A percentile compares a stretch with the other conserved stretches of the same genome.
Conservation (phyloP, 495 filamentous ascomycete genomes). For the Lineolata rhizophorae region DNA sequence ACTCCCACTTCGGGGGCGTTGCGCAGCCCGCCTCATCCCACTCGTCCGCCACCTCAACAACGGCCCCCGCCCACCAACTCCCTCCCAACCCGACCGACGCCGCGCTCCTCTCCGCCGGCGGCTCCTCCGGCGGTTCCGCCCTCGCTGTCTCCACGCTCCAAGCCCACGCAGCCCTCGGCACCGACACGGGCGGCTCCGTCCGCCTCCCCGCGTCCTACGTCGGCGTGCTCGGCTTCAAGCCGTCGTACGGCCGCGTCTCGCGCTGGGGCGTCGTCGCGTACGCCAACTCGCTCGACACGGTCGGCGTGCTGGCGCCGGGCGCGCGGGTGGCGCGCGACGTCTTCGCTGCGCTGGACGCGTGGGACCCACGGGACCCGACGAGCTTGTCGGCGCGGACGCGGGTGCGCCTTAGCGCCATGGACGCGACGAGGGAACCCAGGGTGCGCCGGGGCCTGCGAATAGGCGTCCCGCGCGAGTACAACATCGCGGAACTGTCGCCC, state of each 20-base stretch:
- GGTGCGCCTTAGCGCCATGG: slow-evolving; percentile 8
- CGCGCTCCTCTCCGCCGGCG: slow-evolving; percentile 43
- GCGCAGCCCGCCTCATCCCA: slow-evolving; percentile 21
- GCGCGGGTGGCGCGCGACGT: slow-evolving; percentile 27
- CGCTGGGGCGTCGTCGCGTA: slow-evolving; percentile 86
- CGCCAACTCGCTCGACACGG: slow-evolving; percentile 87
- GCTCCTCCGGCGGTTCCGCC: slow-evolving; percentile 87
- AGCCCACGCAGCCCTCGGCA: slow-evolving; percentile 63
- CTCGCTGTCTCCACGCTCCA: slow-evolving; percentile 54
- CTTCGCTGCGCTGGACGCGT: slow-evolving; percentile 33
- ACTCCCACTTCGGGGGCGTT: slow-evolving; percentile 53
- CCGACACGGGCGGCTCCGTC: slow-evolving; percentile 87
- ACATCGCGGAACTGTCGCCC: slow-evolving; percentile 56
- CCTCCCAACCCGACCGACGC: too few relatives aligned
- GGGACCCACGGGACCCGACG: slow-evolving; percentile 63
- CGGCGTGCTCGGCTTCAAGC: slow-evolving; percentile 77
- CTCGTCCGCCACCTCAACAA: too few relatives aligned
- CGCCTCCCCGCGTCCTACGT: slow-evolving; percentile 82
- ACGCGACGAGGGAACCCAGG: too few relatives aligned
- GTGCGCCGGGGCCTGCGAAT: too few relatives aligned
- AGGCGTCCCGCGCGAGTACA: slow-evolving; percentile 72
- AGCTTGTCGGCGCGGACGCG: slow-evolving; percentile 33
- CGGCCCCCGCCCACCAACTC: too few relatives aligned
- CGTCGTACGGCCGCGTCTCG: slow-evolving; percentile 66
- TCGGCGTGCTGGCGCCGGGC: slow-evolving; percentile 48